Conservation (phyloP, 2,329 filamentous ascomycete species). For the Zarea fungicola region DNA sequence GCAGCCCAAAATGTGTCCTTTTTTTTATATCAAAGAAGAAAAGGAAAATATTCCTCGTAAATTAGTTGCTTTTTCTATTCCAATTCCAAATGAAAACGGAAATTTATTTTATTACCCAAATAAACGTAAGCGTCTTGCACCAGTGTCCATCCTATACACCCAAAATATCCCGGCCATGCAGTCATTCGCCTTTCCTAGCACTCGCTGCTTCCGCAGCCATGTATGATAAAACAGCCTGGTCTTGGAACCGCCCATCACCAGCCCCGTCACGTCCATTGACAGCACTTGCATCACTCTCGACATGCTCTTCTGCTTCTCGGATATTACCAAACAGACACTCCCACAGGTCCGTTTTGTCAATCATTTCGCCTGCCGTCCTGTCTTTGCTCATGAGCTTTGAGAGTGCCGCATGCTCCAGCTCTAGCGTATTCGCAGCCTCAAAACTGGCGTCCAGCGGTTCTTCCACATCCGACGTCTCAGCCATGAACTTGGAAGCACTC, state of each 20-base stretch:
- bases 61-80: no score
- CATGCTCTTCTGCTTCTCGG: conserved; percentile 17
- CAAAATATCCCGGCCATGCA: neutral
- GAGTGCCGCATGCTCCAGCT: conserved; percentile 69
- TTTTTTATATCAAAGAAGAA: no score
- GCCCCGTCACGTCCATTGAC: conserved; percentile 21
- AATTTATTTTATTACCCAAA: no score
- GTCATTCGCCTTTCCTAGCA: conserved; percentile 22
- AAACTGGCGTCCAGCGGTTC: conserved; percentile 57
- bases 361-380: conserved; percentile 70
- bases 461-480: conserved; percentile 34
- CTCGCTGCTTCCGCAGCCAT: conserved; percentile 42
- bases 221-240: conserved; percentile 25
- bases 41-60: no score
- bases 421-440: conserved; percentile 78
- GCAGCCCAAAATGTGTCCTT: no score
- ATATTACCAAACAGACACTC: conserved; percentile 71
- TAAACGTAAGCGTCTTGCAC: no score
- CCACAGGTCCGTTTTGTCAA: conserved; percentile 78
- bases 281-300: neutral
- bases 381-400: conserved; percentile 66
- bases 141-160: neutral
- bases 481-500: conserved; percentile 30
- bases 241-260: conserved; percentile 13
- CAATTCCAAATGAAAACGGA: no score